Evolutionary conservation across 164 flowering plant species (phyloP), one percentile per base, ranked within the genome.

Genomic region (Tetrastigma voinierianum): DNA sequence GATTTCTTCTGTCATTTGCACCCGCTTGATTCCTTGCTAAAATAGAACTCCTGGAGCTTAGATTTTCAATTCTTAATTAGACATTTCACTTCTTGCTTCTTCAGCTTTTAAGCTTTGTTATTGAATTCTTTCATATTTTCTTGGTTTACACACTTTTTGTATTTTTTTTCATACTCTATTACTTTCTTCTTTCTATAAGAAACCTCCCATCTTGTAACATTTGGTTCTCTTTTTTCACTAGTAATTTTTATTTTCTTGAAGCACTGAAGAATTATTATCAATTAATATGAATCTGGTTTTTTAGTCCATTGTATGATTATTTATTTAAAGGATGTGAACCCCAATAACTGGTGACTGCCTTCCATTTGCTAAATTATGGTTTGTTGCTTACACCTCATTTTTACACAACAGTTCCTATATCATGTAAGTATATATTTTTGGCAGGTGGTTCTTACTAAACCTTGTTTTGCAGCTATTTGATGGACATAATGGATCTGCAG

Each of bases 401-500:
- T 5, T 58, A 10, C 10, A 14, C n/a, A 56, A 0, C 32, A 51
- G 16, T 66, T 24, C 43, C 13, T 32, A 3, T 15, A 10, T 63
- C 6, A n/a, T n/a, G 40, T 45, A 13, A 51, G 15, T 19, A 10
- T 56, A 5, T n/a, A n/a, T n/a, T 48, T 61, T 49, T 61, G 46
- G n/a, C 24, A n/a, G 67, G 46, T 51, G 68, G 12, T n/a, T 62
- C 59, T 69, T 40, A 49, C 65, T 25, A 10, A 16, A n/a, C 44
- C 55, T 25, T 62, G 24, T 67, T 25, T 71, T 83, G 78, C 93
- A 96, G 99, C 70, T 96, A 58, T 96, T 96, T 82, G 99, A 96
- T 83, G 99, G 99, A 24, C 99, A 96, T 67, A 96, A 96, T 77
- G 99, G 99, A 45, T 76, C 96, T 71, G 95, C 86, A 15, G 99